Evolutionary conservation across 805 yeast genomes (phyloP).

Genomic region (Candida maesae): DNA sequence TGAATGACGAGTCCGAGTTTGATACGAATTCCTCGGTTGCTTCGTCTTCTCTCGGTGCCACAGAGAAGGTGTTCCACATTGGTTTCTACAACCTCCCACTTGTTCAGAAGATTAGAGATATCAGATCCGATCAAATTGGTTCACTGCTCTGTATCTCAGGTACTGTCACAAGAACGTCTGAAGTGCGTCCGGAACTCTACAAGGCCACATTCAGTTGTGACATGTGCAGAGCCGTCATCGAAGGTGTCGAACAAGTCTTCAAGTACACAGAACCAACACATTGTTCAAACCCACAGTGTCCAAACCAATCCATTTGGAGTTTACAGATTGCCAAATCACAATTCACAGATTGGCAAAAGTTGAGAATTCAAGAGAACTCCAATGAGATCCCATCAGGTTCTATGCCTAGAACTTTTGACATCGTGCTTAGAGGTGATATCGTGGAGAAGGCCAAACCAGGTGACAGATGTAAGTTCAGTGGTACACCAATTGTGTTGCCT

Average conservation of each 20-base stretch:
- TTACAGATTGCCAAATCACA: conserved; percentile 78
- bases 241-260: conserved; percentile 89
- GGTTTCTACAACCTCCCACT: conserved; percentile 85
- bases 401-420: conserved; percentile 96
- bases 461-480: conserved; percentile 89
- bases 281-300: conserved; percentile 86
- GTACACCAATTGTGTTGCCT: conserved; percentile 92
- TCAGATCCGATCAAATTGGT: conserved; percentile 87
- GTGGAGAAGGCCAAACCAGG: conserved; percentile 98
- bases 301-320: conserved; percentile 82
- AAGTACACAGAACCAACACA: conserved; percentile 92
- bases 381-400: conserved; percentile 97
- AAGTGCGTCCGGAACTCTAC: conserved; percentile 91
- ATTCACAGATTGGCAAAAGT: conserved; percentile 95
- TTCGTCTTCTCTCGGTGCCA: conserved; percentile 43
- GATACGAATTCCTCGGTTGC: conserved; percentile 31
- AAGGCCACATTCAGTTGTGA: conserved; percentile 88
- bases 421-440: conserved; percentile 86
- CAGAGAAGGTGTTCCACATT: conserved; percentile 81
- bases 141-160: conserved; percentile 81
- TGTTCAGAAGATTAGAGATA: conserved; percentile 80
- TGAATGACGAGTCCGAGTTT: conserved; percentile 19
- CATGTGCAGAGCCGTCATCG: conserved; percentile 76
- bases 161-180: conserved; percentile 93
- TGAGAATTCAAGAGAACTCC: conserved; percentile 94